These are phyloP conservation scores for Calonectria fujianensis DNA, from an alignment of 2,329 filamentous ascomycete species.

Conservation along the genomic window DNA sequence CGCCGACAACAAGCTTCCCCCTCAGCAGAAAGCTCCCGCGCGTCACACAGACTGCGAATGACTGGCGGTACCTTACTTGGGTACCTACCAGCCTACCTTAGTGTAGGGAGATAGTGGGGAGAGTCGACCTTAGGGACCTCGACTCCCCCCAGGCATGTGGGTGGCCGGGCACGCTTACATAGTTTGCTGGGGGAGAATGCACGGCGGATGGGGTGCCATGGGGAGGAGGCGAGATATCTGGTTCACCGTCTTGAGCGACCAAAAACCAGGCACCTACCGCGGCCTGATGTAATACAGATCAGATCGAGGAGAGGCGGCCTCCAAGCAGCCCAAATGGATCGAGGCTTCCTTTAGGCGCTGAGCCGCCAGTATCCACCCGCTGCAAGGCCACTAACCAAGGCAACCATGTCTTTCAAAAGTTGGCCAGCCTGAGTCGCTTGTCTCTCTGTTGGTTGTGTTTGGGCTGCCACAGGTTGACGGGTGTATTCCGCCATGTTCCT, in stretches of 20 bases:
- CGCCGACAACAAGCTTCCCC: constrained; percentile 22
- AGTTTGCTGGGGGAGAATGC: background rate
- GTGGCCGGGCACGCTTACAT: constrained; percentile 15
- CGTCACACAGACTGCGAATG: background rate
- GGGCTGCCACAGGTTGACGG: background rate
- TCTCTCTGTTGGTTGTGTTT: background rate
- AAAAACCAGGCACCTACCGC: background rate
- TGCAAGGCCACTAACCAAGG: constrained; percentile 23
- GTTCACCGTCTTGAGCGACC: constrained; percentile 1
- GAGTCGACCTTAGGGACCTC: constrained; percentile 31
- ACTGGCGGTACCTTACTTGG: constrained; percentile 17
- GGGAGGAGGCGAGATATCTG: constrained; percentile 3
- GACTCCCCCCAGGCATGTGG: constrained; percentile 1
- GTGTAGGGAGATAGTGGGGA: constrained; percentile 19
- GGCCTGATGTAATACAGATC: constrained; percentile 22
- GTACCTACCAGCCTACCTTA: constrained; percentile 23
- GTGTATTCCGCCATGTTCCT: constrained; percentile 1
- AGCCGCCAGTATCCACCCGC: constrained; percentile 37
- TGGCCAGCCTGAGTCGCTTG: constrained; percentile 5
- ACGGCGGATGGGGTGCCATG: background rate
- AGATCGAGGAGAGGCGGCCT: constrained; percentile 24
- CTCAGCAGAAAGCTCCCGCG: constrained; percentile 23
- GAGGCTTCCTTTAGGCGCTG: constrained; percentile 34
- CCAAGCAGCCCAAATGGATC: constrained; percentile 28
- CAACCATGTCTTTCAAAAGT: constrained; percentile 13